Conservation (phyloP, 2,329 filamentous ascomycete genomes). For the Xylariaceae sp. region DNA sequence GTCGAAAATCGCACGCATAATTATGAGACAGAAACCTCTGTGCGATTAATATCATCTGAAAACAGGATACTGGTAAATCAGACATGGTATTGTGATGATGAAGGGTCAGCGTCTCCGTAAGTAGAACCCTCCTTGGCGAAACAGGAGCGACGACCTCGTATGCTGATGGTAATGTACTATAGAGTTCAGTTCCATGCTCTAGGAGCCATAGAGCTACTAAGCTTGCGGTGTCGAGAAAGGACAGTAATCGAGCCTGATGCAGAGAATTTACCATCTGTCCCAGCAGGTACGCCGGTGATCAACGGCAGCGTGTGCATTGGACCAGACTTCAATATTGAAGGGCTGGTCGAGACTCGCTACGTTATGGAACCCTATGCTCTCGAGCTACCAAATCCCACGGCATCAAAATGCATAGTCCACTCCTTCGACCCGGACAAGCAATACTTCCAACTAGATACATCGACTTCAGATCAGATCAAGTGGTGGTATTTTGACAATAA, state of each 20-base stretch:
- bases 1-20: constrained; percentile 3
- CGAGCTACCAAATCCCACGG: constrained; percentile 9
- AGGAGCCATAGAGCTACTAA: neutral
- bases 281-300: neutral
- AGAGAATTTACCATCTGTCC: neutral
- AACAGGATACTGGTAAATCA: constrained; percentile 7
- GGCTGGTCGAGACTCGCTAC: neutral
- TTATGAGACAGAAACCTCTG: constrained; percentile 8
- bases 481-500: constrained; percentile 20
- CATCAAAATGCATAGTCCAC: constrained; percentile 6
- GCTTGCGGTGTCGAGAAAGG: neutral
- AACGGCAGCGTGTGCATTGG: constrained; percentile 3
- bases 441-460: neutral
- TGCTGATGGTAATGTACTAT: neutral
- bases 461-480: neutral
- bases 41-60: constrained; percentile 7
- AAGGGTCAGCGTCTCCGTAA: constrained; percentile 3
- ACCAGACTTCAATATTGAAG: neutral
- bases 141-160: no score
- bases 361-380: constrained; percentile 15
- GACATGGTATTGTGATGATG: constrained; percentile 17
- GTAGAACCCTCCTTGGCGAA: no score
- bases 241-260: constrained; percentile 1
- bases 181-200: neutral
- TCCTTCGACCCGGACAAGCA: constrained; percentile 8